These are phyloP conservation scores for Pholiota adiposa DNA, from an alignment of 1,284 basidiomycete genomes.

Conservation along the genomic window DNA sequence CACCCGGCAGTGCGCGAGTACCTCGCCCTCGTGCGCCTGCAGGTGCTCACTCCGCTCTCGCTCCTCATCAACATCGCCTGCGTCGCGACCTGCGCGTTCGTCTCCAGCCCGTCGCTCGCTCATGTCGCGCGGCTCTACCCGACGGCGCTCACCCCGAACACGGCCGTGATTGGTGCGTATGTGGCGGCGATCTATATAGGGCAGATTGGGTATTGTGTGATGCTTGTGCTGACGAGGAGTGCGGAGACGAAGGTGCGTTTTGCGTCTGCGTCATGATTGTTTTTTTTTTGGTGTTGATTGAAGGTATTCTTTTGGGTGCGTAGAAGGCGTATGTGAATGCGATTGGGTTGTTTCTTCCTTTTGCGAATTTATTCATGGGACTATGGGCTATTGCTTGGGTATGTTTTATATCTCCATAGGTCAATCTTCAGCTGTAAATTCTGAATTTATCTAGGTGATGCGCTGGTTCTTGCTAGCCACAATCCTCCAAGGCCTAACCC, in stretches of 20 bases:
- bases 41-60: conserved; percentile 59
- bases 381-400: conserved; percentile 86
- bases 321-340: conserved; percentile 73
- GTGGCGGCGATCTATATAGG: conserved; percentile 62
- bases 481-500: conserved; percentile 61
- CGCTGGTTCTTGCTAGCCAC: conserved; percentile 65
- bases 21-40: conserved; percentile 55
- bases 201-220: conserved; percentile 81
- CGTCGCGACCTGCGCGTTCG: conserved; percentile 56
- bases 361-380: conserved; percentile 84
- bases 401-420: conserved; percentile 20
- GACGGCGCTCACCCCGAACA: conserved; percentile 75
- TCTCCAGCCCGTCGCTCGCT: conserved; percentile 58
- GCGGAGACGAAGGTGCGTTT: conserved; percentile 75
- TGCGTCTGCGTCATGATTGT: neutral
- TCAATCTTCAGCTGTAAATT: neutral
- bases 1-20: conserved; percentile 60
- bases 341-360: conserved; percentile 77
- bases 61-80: conserved; percentile 72
- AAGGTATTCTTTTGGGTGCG: conserved; percentile 1
- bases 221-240: conserved; percentile 73
- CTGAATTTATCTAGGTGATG: conserved; percentile 47
- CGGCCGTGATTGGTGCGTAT: conserved; percentile 68
- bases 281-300: neutral
- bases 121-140: conserved; percentile 61